Evolutionary conservation across 768 basidiomycete species (phyloP).

Genomic region (Trametes gibbosa): DNA sequence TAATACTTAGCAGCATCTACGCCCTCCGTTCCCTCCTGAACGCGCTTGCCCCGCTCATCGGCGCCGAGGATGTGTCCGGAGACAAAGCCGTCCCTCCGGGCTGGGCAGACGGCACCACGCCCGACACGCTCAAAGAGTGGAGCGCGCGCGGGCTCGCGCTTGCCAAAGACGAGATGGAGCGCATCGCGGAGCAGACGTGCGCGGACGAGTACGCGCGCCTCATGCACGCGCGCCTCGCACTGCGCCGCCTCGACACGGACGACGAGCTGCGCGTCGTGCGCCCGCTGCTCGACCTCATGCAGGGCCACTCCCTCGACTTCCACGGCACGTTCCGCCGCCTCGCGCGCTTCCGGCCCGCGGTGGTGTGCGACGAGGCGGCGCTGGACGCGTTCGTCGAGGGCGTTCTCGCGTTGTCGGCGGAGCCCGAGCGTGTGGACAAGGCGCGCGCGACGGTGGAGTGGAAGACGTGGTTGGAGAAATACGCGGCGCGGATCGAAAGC

Average conservation of each 20-base stretch:
- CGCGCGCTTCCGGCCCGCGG: slow-evolving; percentile 52
- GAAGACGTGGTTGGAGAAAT: slow-evolving; percentile 62
- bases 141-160: slow-evolving; percentile 50
- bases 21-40: slow-evolving; percentile 77
- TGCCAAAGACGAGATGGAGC: slow-evolving; percentile 59
- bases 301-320: slow-evolving; percentile 79
- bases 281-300: slow-evolving; percentile 74
- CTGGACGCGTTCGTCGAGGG: slow-evolving; percentile 43
- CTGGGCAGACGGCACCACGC: slow-evolving; percentile 58
- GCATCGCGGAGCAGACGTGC: slow-evolving; percentile 55
- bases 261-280: slow-evolving; percentile 64
- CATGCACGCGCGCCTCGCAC: slow-evolving; percentile 82
- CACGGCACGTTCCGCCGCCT: slow-evolving; percentile 80
- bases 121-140: slow-evolving; percentile 63
- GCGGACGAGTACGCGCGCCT: slow-evolving; percentile 61
- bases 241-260: slow-evolving; percentile 49
- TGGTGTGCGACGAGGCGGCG: slow-evolving; percentile 17
- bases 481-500: slow-evolving; percentile 53
- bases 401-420: slow-evolving; percentile 47
- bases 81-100: slow-evolving; percentile 48
- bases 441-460: slow-evolving; percentile 50
- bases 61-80: slow-evolving; percentile 65
- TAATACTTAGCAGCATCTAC: slow-evolving; percentile 49
- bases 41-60: slow-evolving; percentile 81
- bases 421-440: slow-evolving; percentile 43